phyloP scores from a whole-genome alignment of 176 grass and related monocot species.

The Puccinellia tenuiflora region DNA sequence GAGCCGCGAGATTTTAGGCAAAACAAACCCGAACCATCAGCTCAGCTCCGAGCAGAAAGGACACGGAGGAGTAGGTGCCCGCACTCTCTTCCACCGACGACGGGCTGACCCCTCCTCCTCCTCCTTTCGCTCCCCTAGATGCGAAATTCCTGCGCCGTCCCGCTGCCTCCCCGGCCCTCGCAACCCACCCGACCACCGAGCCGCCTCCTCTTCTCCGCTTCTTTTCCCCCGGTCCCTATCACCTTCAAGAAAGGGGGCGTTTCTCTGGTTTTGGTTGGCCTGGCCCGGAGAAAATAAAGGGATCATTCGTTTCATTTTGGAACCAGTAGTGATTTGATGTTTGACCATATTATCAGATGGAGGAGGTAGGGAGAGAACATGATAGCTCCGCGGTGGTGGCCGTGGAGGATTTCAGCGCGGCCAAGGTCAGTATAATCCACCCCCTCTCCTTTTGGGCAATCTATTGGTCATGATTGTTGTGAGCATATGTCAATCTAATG shows the following conservation, averaged over 20 bases:
- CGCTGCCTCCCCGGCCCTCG: background rate
- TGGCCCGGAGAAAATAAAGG: background rate
- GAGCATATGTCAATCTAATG: background rate
- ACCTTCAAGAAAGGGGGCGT: background rate
- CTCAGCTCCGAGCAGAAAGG: background rate
- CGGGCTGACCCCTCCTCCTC: background rate
- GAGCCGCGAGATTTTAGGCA: background rate
- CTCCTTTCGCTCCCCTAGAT: slow-evolving; percentile 21
- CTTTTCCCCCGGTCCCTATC: background rate
- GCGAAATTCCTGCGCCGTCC: slow-evolving; percentile 13
- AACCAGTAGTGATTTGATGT: background rate
- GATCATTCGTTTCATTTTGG: background rate
- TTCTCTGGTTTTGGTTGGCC: background rate
- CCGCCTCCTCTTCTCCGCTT: background rate
- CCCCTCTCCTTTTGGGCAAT: background rate
- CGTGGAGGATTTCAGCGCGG: background rate
- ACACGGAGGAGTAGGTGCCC: background rate
- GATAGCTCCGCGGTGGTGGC: background rate
- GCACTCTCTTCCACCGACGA: background rate
- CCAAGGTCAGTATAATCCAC: slow-evolving; percentile 11
- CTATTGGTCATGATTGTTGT: background rate
- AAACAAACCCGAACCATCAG: too few species aligned
- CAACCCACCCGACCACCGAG: background rate
- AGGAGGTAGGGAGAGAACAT: slow-evolving; percentile 22
- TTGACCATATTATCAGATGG: slow-evolving; percentile 18